These are phyloP conservation scores for Calycina herbarum DNA, from an alignment of 2,329 filamentous ascomycete species.

Conservation along the genomic window DNA sequence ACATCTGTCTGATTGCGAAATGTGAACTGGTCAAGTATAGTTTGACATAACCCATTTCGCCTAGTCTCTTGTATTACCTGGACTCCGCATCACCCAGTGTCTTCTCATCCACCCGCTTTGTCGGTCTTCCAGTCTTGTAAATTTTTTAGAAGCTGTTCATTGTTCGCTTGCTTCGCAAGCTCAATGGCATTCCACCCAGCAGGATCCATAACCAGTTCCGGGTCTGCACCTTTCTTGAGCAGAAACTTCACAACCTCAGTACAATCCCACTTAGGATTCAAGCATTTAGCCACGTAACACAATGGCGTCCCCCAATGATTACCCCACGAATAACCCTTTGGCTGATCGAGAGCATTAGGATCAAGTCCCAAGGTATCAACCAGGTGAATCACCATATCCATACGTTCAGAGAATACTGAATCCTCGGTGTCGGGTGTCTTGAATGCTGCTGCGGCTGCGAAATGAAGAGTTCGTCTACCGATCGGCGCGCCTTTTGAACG, in stretches of 20 bases:
- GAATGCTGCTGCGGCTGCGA: neutral
- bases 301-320: slow-evolving; percentile 6
- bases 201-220: neutral
- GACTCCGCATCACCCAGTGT: neutral
- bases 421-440: neutral
- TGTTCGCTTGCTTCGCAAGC: neutral
- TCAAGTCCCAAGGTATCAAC: neutral
- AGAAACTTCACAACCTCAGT: neutral
- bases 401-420: neutral
- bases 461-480: neutral
- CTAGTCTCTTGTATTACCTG: neutral
- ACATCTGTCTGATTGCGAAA: neutral
- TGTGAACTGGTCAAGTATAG: no score
- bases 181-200: neutral
- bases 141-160: neutral
- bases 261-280: neutral
- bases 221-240: neutral
- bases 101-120: no score
- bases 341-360: neutral
- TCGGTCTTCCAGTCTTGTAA: neutral
- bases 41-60: no score
- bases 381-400: neutral
- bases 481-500: neutral
- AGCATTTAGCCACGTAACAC: neutral
- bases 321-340: neutral